Conservation (phyloP, 106 monocot species). For the Dactylorhiza incarnata region DNA sequence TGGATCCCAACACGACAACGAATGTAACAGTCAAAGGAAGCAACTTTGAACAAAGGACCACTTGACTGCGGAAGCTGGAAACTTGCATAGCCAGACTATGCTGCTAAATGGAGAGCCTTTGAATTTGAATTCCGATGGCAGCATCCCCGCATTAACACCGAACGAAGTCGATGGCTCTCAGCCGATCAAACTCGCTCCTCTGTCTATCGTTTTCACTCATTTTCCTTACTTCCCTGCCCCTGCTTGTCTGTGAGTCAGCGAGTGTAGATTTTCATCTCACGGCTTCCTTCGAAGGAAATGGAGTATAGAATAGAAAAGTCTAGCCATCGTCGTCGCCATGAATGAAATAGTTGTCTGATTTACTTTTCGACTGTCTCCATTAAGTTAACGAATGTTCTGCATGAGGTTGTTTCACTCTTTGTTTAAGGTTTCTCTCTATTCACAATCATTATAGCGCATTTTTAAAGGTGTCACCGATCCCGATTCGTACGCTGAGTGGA, state of each 20-base stretch:
- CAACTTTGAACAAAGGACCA: constrained; percentile 65
- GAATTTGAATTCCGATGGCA: constrained; percentile 30
- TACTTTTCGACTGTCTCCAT: no score
- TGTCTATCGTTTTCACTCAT: constrained; percentile 73
- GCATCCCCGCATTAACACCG: constrained; percentile 51
- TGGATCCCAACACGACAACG: constrained; percentile 47
- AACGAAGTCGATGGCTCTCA: constrained; percentile 29
- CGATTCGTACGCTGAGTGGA: no score
- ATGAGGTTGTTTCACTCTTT: no score
- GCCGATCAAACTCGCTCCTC: constrained; percentile 52
- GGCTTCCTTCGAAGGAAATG: no score
- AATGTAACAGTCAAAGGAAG: constrained; percentile 24
- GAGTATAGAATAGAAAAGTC: no score
- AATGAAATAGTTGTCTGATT: no score
- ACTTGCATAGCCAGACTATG: constrained; percentile 80
- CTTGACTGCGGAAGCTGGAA: constrained; percentile 57
- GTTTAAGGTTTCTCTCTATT: no score
- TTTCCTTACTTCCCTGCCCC: constrained; percentile 63
- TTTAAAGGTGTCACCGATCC: no score
- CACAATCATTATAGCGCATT: no score
- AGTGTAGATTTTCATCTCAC: no score
- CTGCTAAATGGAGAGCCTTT: constrained; percentile 60
- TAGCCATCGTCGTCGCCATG: no score
- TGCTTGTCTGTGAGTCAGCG: constrained; percentile 13
- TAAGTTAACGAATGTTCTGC: no score